Evolutionary conservation across 148 eudicot species (phyloP).

Genomic region (Rhododendron vialii): DNA sequence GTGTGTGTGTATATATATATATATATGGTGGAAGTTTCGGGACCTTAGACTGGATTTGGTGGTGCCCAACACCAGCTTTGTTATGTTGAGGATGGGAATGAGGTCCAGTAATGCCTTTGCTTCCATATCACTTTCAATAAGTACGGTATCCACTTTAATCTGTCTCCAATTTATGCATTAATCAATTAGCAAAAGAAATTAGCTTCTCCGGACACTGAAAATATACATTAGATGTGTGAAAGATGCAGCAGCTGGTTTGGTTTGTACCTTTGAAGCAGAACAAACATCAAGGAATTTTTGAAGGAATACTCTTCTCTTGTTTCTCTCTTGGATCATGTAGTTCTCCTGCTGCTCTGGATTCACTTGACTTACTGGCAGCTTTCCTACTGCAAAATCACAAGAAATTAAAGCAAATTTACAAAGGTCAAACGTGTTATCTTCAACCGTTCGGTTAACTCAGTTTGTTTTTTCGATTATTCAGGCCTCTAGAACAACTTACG

Average conservation of each 20-base stretch:
- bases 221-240: not conserved
- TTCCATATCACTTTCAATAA: constrained; percentile 66
- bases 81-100: constrained; percentile 65
- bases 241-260: no score
- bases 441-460: not conserved
- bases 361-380: constrained; percentile 56
- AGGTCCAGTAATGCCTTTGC: constrained; percentile 71
- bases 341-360: constrained; percentile 55
- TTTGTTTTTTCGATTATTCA: not conserved
- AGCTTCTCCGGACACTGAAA: not conserved
- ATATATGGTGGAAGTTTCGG: not conserved
- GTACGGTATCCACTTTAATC: constrained; percentile 86
- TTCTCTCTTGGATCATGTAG: constrained; percentile 46
- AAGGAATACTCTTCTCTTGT: constrained; percentile 55
- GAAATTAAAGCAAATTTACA: not conserved
- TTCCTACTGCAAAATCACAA: constrained; percentile 47
- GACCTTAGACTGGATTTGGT: constrained; percentile 63
- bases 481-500: not conserved
- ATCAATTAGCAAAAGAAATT: not conserved
- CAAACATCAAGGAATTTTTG: constrained; percentile 56
- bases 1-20: no score
- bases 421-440: not conserved
- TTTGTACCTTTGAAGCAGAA: constrained; percentile 44
- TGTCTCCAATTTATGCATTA: constrained; percentile 7
- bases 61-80: constrained; percentile 58